phyloP scores from a whole-genome alignment of 1,284 basidiomycete genomes.

The Entoloma clypeatum region DNA sequence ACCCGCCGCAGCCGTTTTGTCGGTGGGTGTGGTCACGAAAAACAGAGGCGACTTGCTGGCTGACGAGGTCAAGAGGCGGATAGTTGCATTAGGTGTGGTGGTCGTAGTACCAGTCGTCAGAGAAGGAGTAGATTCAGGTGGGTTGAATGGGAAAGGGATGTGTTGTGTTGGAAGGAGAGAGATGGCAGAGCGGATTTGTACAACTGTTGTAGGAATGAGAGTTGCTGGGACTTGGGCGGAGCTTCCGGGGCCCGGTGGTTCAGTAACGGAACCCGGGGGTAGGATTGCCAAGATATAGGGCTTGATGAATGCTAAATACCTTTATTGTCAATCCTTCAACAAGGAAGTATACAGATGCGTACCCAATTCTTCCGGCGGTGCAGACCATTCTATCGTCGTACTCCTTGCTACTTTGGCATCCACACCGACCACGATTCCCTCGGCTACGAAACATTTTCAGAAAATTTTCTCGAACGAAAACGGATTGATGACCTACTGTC shows the following conservation, averaged over 20 bases:
- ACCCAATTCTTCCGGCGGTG: slow-evolving; percentile 81
- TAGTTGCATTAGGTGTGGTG: slow-evolving; percentile 44
- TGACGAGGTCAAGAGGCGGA: slow-evolving; percentile 58
- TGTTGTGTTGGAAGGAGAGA: slow-evolving; percentile 65
- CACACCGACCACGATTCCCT: slow-evolving; percentile 68
- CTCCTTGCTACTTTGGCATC: slow-evolving; percentile 65
- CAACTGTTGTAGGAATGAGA: slow-evolving; percentile 48
- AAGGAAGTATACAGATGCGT: slow-evolving; percentile 16
- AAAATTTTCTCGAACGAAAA: neutral
- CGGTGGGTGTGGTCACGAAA: slow-evolving; percentile 70
- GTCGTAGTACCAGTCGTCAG: slow-evolving; percentile 25
- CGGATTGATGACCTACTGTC: slow-evolving; percentile 64
- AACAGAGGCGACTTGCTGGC: slow-evolving; percentile 57
- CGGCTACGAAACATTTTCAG: slow-evolving; percentile 41
- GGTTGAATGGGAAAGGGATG: slow-evolving; percentile 60
- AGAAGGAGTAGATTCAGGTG: slow-evolving; percentile 24
- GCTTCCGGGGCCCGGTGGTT: slow-evolving; percentile 24
- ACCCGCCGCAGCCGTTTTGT: slow-evolving; percentile 53
- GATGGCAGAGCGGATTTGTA: slow-evolving; percentile 80
- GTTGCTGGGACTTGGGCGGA: slow-evolving; percentile 25
- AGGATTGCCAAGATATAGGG: slow-evolving; percentile 85
- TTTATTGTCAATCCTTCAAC: neutral
- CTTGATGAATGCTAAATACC: slow-evolving; percentile 61
- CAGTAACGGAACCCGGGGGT: slow-evolving; percentile 55
- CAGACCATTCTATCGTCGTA: slow-evolving; percentile 71